These are phyloP conservation scores for Echeveria elegans DNA, from an alignment of 164 flowering plant genomes.

Conservation along the genomic window DNA sequence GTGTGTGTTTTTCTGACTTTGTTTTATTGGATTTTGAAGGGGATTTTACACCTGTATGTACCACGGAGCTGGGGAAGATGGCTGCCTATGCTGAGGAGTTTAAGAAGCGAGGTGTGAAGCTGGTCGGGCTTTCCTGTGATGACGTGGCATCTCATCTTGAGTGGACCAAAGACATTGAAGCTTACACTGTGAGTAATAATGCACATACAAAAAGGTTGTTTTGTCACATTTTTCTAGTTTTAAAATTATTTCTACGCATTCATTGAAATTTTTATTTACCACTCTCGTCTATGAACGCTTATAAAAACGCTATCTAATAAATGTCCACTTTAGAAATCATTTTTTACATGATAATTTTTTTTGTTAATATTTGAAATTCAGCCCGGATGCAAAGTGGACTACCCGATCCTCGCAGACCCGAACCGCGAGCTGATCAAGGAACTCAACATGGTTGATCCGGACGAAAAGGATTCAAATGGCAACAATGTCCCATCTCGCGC, in stretches of 20 bases:
- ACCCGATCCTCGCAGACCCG: slow-evolving; percentile 71
- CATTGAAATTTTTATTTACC: no score
- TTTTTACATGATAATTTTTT: no score
- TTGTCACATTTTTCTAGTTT: no score
- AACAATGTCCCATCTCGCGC: slow-evolving; percentile 58
- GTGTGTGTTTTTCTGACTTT: no score
- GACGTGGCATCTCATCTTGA: slow-evolving; percentile 50
- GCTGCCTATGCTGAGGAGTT: slow-evolving; percentile 51
- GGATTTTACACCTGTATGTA: slow-evolving; percentile 90
- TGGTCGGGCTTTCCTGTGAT: slow-evolving; percentile 74
- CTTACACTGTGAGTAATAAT: slow-evolving; percentile 36
- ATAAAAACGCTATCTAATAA: no score
- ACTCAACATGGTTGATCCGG: slow-evolving; percentile 94
- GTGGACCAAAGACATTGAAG: slow-evolving; percentile 83
- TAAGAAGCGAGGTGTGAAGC: slow-evolving; percentile 54
- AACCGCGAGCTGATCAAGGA: slow-evolving; percentile 46
- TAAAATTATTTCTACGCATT: no score
- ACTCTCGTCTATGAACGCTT: no score
- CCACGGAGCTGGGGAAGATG: slow-evolving; percentile 71
- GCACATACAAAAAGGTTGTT: no score
- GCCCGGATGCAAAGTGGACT: slow-evolving; percentile 57
- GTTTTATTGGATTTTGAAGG: slow-evolving; percentile 18
- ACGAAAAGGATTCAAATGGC: slow-evolving; percentile 61
- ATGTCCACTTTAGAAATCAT: no score
- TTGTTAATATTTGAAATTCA: no score